Conservation (phyloP, 2,329 filamentous ascomycete species). For the Ophiostoma piceae region DNA sequence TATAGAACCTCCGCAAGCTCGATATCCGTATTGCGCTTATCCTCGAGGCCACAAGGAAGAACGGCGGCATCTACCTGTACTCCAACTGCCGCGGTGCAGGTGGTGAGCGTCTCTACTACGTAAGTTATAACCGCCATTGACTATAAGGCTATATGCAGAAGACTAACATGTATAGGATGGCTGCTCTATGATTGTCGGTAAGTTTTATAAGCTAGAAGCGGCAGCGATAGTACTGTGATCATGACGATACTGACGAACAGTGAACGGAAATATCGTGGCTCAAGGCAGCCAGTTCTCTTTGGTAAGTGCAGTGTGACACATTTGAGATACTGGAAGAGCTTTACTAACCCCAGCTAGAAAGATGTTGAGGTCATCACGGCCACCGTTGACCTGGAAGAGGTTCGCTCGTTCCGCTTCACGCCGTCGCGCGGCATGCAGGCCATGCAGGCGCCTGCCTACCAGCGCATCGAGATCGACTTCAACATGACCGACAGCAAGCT, state of each 20-base stretch:
- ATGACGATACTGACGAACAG: conserved; percentile 23
- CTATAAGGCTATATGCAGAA: not conserved
- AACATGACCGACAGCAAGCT: conserved; percentile 33
- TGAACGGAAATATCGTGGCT: conserved; percentile 58
- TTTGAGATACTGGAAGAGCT: conserved; percentile 32
- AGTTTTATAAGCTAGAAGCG: not conserved
- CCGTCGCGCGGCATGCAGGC: conserved; percentile 56
- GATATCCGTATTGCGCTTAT: conserved; percentile 60
- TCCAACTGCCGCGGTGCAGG: conserved; percentile 44
- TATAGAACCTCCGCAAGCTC: conserved; percentile 51
- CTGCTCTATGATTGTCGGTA: conserved; percentile 53
- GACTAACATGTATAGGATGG: conserved; percentile 41
- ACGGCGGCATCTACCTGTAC: conserved; percentile 47
- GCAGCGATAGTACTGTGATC: not conserved
- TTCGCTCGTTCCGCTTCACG: conserved; percentile 55
- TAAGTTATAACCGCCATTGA: not conserved
- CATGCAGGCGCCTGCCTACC: conserved; percentile 42
- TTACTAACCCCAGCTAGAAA: conserved; percentile 37
- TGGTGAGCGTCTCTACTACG: conserved; percentile 56
- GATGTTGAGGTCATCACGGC: conserved; percentile 63
- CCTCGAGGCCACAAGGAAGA: conserved; percentile 53
- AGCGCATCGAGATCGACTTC: conserved; percentile 39
- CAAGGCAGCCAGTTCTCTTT: conserved; percentile 58
- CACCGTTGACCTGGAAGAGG: conserved; percentile 66
- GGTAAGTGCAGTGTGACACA: not conserved